These are phyloP conservation scores for Penicillium chermesinum DNA, from an alignment of 495 filamentous ascomycete species.

Conservation along the genomic window DNA sequence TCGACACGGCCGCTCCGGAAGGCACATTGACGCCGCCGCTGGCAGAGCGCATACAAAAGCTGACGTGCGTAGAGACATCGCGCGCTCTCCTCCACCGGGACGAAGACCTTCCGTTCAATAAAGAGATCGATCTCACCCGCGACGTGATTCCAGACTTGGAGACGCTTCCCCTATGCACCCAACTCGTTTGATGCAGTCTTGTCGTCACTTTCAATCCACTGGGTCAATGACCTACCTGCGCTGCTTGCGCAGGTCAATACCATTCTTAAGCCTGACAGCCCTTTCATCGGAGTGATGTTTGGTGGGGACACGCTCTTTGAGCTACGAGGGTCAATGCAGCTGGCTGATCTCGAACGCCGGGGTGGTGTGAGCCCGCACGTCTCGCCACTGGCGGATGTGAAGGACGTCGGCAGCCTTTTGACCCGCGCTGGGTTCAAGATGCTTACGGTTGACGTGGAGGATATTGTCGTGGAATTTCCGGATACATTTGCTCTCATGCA, in stretches of 20 bases:
- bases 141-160: conserved; percentile 65
- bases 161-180: conserved; percentile 68
- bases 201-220: conserved; percentile 84
- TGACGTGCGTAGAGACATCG: conserved; percentile 80
- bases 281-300: conserved; percentile 93
- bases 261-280: conserved; percentile 81
- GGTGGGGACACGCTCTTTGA: conserved; percentile 94
- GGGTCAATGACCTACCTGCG: conserved; percentile 93
- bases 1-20: conserved; percentile 45
- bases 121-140: conserved; percentile 61
- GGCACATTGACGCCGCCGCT: conserved; percentile 56
- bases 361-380: conserved; percentile 86
- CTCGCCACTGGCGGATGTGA: conserved; percentile 84
- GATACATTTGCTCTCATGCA: conserved; percentile 85
- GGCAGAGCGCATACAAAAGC: conserved; percentile 57
- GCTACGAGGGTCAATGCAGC: conserved; percentile 86
- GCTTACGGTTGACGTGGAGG: conserved; percentile 94
- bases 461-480: conserved; percentile 95
- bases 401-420: conserved; percentile 84
- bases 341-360: conserved; percentile 81
- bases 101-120: conserved; percentile 68
- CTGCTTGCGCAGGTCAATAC: conserved; percentile 74
- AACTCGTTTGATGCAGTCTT: conserved; percentile 83
- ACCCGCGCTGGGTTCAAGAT: conserved; percentile 88
- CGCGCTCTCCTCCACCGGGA: conserved; percentile 77